Conservation (phyloP, 2,329 filamentous ascomycete genomes). For the Neonectria faginata region DNA sequence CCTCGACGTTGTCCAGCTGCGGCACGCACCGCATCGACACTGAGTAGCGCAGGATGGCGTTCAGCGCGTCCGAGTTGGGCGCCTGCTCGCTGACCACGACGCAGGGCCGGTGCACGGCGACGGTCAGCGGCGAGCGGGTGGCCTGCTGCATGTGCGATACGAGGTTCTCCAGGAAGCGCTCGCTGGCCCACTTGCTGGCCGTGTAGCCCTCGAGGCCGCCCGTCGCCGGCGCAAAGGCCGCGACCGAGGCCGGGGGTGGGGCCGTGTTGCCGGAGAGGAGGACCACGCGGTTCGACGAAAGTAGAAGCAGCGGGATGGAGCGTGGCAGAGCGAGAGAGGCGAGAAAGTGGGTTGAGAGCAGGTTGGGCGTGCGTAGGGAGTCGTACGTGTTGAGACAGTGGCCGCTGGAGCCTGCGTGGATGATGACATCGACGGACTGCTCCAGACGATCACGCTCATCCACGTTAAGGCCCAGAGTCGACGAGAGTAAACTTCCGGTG, state of each 20-base stretch:
- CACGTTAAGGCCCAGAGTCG: constrained; percentile 23
- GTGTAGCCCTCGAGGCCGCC: constrained; percentile 48
- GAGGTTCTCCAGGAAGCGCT: constrained; percentile 46
- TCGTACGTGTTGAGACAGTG: constrained; percentile 32
- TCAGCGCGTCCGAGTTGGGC: constrained; percentile 31
- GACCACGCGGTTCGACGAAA: constrained; percentile 27
- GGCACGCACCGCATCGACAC: constrained; percentile 30
- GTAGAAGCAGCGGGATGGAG: constrained; percentile 25
- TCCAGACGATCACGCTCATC: constrained; percentile 15
- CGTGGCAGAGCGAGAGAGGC: constrained; percentile 23
- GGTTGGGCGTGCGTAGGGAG: constrained; percentile 24
- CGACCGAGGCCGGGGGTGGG: constrained; percentile 26
- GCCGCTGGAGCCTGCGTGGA: constrained; percentile 29
- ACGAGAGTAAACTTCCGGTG: constrained; percentile 16
- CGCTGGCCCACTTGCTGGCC: constrained; percentile 50
- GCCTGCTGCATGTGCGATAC: constrained; percentile 16
- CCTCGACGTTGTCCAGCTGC: constrained; percentile 16
- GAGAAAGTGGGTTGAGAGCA: constrained; percentile 26
- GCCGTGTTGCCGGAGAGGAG: constrained; percentile 24
- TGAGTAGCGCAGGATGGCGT: constrained; percentile 30
- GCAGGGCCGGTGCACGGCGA: constrained; percentile 46
- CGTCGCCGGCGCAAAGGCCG: constrained; percentile 24
- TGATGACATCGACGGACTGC: constrained; percentile 23
- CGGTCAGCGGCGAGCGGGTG: constrained; percentile 30
- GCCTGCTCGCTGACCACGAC: constrained; percentile 36